Evolutionary conservation across 2,329 filamentous ascomycete genomes (phyloP).

Genomic region (Ascochyta fabae): DNA sequence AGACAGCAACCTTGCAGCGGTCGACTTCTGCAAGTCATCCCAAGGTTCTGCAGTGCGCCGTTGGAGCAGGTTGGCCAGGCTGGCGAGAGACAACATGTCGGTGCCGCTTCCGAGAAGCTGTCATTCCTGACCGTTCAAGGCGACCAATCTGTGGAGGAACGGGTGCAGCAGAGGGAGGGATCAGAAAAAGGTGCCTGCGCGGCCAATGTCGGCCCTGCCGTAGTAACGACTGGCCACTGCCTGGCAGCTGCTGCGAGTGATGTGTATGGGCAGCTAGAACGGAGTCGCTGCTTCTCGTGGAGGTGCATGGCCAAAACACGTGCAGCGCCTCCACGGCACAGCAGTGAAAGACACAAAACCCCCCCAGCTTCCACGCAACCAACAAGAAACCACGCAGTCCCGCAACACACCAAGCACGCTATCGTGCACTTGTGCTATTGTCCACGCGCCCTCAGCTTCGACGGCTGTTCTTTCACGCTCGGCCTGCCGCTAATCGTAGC

Average conservation of each 20-base stretch:
- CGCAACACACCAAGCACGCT: not conserved
- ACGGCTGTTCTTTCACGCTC: conserved; percentile 16
- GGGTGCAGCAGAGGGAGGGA: conserved; percentile 6
- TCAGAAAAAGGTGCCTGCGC: conserved; percentile 7
- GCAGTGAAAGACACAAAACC: not conserved
- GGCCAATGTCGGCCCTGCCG: conserved; percentile 20
- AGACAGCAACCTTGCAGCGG: conserved; percentile 2
- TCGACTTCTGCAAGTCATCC: conserved; percentile 10
- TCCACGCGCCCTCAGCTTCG: conserved; percentile 11
- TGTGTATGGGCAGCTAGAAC: conserved; percentile 1
- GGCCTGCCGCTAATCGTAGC: conserved; percentile 14
- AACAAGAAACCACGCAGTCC: not conserved
- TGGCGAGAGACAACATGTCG: conserved; percentile 5
- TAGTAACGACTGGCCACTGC: not conserved
- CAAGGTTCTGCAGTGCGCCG: conserved; percentile 8
- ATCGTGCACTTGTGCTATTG: conserved; percentile 3
- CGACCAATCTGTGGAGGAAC: conserved; percentile 16
- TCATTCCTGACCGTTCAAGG: conserved; percentile 13
- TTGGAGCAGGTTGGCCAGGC: conserved; percentile 6
- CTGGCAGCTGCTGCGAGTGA: conserved; percentile 13
- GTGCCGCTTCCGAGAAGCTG: conserved; percentile 8
- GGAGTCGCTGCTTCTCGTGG: conserved; percentile 14
- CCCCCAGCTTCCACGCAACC: not conserved
- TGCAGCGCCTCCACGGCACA: conserved; percentile 12
- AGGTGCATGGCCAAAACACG: conserved; percentile 12